Evolutionary conservation across 768 basidiomycete genomes (phyloP), one percentile per base, ranked within the genome.

Genomic region (Erythrobasidium yunnanense): DNA sequence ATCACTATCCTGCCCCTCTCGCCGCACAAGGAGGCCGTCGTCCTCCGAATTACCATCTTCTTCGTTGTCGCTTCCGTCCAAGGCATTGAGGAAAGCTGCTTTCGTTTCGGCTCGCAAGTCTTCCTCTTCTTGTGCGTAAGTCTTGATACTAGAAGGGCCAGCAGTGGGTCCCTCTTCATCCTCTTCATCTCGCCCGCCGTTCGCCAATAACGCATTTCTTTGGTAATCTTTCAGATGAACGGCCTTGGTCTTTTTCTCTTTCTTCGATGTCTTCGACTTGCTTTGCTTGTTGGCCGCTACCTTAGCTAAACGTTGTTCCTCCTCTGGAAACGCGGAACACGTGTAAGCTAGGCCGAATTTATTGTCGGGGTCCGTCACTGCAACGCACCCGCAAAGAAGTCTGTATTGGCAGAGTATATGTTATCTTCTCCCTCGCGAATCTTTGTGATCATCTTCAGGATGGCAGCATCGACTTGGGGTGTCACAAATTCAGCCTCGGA

Each of bases 401-500:
- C 78, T 67, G 83, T 84, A 15, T 78, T 80, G 0, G 77, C 74
- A 66, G 88, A 80, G 72, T 99, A 96, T 30, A 99, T 93, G 0
- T 78, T 81, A 0, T 91, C 90, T 74, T 92, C 89, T 70, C 82
- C 86, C 58, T 81, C 81, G 74, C 83, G 83, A 62, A 97, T 95
- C 71, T 85, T 82, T 0, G 86, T 88, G 7, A 99, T 80, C 0
- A 90, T 97, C 52, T 90, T 81, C 42, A 97, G 80, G 71, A 97
- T 95, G 20, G 95, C 95, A 47, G 85, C 95, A 72, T 96, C 93
- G 54, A 96, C 83, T 0, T 85, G 85, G 2, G 91, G 90, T 0
- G 92, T 97, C 55, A 97, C 82, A 74, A 96, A 88, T 71, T 90
- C 89, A 15, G 91, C 95, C 65, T 93, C 87, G 73, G 91, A 88